A percentile compares a stretch with the other conserved stretches of the same genome.
Evolutionary conservation across 208 protist species (phyloP).

Genomic region (Zelonia costaricensis): DNA sequence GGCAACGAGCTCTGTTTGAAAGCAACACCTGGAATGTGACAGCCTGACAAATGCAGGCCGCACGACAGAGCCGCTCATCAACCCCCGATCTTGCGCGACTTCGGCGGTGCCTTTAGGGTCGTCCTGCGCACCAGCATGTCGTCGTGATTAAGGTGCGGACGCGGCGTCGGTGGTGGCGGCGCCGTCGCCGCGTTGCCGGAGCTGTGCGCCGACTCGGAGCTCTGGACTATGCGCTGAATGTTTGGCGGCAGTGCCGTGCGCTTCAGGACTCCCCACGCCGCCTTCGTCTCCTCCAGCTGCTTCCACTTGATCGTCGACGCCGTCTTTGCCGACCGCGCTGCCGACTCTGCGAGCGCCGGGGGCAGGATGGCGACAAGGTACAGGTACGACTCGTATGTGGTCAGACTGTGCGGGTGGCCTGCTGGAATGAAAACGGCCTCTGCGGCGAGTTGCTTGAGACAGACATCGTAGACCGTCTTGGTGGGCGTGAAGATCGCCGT

Average conservation of each 20-base stretch:
- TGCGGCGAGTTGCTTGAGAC: constrained; percentile 48
- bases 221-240: constrained; percentile 7
- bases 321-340: constrained; percentile 22
- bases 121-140: too few species aligned
- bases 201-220: not conserved
- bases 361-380: constrained; percentile 41
- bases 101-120: too few species aligned
- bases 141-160: not conserved
- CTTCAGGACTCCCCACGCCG: constrained; percentile 48
- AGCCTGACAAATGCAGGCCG: too few species aligned
- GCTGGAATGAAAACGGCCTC: constrained; percentile 46
- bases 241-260: constrained; percentile 32
- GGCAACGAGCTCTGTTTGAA: too few species aligned
- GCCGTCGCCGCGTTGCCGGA: too few species aligned
- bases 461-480: constrained; percentile 52
- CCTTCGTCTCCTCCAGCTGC: constrained; percentile 37
- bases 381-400: constrained; percentile 49
- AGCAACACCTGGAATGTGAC: too few species aligned
- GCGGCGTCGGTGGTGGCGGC: not conserved
- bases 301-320: constrained; percentile 37
- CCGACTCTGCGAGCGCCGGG: constrained; percentile 11
- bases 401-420: constrained; percentile 50
- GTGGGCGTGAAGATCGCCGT: constrained; percentile 40
- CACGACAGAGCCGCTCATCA: too few species aligned
- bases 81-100: too few species aligned